Base-by-base conservation (phyloP, 768 basidiomycete species). In the Lactifluus pinguis region DNA sequence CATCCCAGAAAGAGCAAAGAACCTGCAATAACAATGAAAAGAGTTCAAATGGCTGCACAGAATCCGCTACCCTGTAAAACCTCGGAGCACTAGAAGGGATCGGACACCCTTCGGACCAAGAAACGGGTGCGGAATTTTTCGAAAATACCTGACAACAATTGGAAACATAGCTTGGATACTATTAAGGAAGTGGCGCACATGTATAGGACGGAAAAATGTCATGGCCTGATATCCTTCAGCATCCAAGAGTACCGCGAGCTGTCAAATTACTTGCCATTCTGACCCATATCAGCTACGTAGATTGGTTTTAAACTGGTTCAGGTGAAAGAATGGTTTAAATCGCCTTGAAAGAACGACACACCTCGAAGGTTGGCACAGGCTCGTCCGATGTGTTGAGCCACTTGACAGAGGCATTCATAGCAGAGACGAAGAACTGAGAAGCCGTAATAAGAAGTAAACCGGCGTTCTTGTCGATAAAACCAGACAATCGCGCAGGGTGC, bases 21-120 rank as follows among this genome's bases (percentile, higher is more conserved):
- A 95, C 2, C 86, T 89, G 55, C 1, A 57, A 6, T 21, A 15
- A 42, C 7, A 5, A 54, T 54, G 48, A 54, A 30, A 1, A 41
- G 30, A 38, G 38, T 11, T 38, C 38, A 17, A 4, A 14, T 30
- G 29, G n/a, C 11, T 29, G 15, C 3, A 6, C 10, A 25, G 8
- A 34, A 13, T 14, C 34, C 45, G 32, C 13, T 59, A 86, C 81
- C 87, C 88, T n/a, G 77, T 72, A 59, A 87, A 71, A 0, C 87
- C 88, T 21, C 89, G 76, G 14, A 77, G 70, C 1, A 78, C 71
- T 3, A 91, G 74, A 8, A 87, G 70, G 7, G 73, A 57, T 39
- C 89, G 77, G 5, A 92, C 80, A 2, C 78, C 87, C 47, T 83
- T 83, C 0, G 89, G 90, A 1, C 89, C 89, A 0, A 85, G 66